These are phyloP conservation scores for Penicillium coffeae DNA, from an alignment of 495 filamentous ascomycete genomes.

Conservation along the genomic window DNA sequence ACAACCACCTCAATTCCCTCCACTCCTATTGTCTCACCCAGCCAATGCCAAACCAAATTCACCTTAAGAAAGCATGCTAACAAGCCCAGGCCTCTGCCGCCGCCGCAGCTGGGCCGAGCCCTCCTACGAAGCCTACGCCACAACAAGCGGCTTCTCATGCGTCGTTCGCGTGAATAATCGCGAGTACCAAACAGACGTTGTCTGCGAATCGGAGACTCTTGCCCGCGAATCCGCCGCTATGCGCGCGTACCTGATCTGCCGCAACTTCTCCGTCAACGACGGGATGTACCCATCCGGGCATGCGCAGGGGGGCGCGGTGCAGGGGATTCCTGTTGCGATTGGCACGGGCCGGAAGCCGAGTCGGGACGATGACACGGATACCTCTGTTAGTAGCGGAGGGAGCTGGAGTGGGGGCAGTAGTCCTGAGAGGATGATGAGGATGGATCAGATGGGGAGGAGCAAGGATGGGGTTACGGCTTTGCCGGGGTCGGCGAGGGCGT, in stretches of 20 bases:
- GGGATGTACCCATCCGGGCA: constrained; percentile 78
- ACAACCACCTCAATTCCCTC: background rate
- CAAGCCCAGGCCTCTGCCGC: constrained; percentile 77
- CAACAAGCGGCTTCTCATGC: constrained; percentile 72
- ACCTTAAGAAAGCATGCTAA: background rate
- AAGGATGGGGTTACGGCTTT: background rate
- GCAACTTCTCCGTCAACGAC: constrained; percentile 97
- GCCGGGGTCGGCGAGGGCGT: background rate
- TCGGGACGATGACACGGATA: constrained; percentile 43
- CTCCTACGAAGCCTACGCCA: constrained; percentile 73
- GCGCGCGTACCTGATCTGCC: constrained; percentile 95
- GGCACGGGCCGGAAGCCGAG: constrained; percentile 52
- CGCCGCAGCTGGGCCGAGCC: constrained; percentile 95
- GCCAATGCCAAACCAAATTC: background rate
- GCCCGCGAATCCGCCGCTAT: constrained; percentile 94
- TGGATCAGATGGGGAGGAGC: constrained; percentile 16
- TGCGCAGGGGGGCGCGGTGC: constrained; percentile 70
- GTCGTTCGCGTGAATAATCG: constrained; percentile 93
- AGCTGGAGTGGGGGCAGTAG: constrained; percentile 56
- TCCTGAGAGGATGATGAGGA: constrained; percentile 40
- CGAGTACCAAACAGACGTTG: constrained; percentile 89
- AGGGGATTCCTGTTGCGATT: constrained; percentile 78
- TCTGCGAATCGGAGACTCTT: constrained; percentile 72
- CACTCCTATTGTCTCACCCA: no score
- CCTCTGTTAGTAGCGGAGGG: constrained; percentile 36